Evolutionary conservation across 2,329 filamentous ascomycete species (phyloP).

Genomic region (Incumbomyces lentus): DNA sequence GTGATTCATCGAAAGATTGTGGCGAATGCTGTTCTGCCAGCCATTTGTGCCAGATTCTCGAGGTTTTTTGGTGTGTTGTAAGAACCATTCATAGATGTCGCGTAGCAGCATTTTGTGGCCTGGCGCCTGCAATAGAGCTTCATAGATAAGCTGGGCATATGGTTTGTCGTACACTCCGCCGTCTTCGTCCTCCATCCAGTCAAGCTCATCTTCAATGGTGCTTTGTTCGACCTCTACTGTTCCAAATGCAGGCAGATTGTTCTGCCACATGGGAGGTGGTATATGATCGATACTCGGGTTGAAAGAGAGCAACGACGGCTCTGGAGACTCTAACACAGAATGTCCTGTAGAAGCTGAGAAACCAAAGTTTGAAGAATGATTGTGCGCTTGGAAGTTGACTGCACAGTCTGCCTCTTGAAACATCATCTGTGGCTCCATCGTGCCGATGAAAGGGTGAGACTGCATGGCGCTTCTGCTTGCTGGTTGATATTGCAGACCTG

Average conservation of each 20-base stretch:
- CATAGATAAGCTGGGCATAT: conserved; percentile 73
- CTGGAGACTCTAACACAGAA: not conserved
- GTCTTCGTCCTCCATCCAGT: conserved; percentile 14
- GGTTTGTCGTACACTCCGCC: conserved; percentile 44
- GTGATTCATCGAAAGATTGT: conserved; percentile 91
- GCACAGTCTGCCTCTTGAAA: not conserved
- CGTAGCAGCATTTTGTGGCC: conserved; percentile 65
- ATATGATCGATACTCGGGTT: not conserved
- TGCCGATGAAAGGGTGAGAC: not conserved
- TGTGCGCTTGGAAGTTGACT: not conserved
- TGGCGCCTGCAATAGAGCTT: conserved; percentile 59
- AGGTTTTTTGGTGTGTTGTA: conserved; percentile 66
- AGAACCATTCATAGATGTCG: conserved; percentile 86
- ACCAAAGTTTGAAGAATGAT: not conserved
- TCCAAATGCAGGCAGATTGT: not conserved
- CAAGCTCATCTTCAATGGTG: not conserved
- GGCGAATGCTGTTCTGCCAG: conserved; percentile 92
- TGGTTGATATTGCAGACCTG: not conserved
- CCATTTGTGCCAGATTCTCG: conserved; percentile 52
- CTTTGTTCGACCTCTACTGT: not conserved
- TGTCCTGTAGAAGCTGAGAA: not conserved
- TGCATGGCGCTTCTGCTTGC: not conserved
- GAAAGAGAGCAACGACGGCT: not conserved
- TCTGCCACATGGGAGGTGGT: not conserved
- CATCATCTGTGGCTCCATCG: conserved; percentile 6